Percentiles rank a stretch among this genome's conserved stretches.
phyloP scores from a whole-genome alignment of 106 monocot species.

The Apostasia shenzhenica region DNA sequence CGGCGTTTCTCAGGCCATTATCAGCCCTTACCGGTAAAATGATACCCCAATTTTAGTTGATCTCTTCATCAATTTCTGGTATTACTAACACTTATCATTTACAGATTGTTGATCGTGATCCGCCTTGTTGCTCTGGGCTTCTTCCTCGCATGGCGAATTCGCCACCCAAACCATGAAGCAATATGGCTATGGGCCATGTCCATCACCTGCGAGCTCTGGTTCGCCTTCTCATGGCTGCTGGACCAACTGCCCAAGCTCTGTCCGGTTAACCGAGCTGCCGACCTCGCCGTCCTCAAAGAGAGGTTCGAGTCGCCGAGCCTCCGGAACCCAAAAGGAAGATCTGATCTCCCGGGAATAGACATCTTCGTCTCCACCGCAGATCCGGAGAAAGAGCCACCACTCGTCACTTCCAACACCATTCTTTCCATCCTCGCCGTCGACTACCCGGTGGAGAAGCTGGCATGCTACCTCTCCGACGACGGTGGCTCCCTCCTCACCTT shows the following conservation, averaged over 20 bases:
- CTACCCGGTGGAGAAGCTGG: conserved; percentile 79
- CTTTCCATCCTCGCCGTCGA: conserved; percentile 75
- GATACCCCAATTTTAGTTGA: neutral
- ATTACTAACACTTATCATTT: neutral
- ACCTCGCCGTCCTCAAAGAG: conserved; percentile 50
- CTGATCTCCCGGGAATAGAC: conserved; percentile 73
- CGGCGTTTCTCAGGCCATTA: conserved; percentile 49
- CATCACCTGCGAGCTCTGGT: conserved; percentile 70
- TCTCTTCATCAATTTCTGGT: neutral
- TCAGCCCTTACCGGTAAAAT: conserved; percentile 73
- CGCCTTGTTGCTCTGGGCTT: conserved; percentile 61
- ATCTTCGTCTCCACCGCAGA: conserved; percentile 75
- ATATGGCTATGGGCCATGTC: conserved; percentile 81
- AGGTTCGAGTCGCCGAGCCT: conserved; percentile 51
- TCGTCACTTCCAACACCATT: conserved; percentile 65
- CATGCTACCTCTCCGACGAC: conserved; percentile 77
- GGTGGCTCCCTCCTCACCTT: conserved; percentile 69
- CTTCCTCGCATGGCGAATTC: conserved; percentile 68
- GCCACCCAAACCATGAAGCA: conserved; percentile 60
- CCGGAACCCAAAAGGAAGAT: conserved; percentile 64
- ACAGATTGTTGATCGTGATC: conserved; percentile 51
- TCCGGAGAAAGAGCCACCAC: conserved; percentile 68
- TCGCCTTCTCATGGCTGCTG: conserved; percentile 70
- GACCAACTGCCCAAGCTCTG: conserved; percentile 86
- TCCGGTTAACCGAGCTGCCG: conserved; percentile 60